Evolutionary conservation across 768 basidiomycete species (phyloP), one percentile per base, ranked within the genome.

Genomic region (Suillus decipiens): DNA sequence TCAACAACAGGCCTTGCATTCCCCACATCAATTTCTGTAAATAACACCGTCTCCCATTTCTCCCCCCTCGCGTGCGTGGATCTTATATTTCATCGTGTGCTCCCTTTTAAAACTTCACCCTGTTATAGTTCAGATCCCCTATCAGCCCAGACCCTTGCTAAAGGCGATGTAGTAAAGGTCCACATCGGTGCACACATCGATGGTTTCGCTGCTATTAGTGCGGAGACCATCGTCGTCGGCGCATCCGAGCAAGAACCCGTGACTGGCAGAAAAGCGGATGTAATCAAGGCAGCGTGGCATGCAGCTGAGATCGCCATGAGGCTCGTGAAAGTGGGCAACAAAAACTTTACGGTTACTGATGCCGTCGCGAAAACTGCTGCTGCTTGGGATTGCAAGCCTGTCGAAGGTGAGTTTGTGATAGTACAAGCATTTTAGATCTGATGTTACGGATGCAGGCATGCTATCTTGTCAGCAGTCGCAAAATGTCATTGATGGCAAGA

Each of bases 151-250:
- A 83, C 76, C 58, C 83, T 96, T 67, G 86, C 85, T 33, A 90
- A 94, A 66, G 87, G 88, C 64, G 97, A 99, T 75, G 88, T 99
- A 63, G 96, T 99, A 68, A 99, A 98, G 80, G 79, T 99, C 66
- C 93, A 96, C 76, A 83, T 99, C 64, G 97, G 97, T 53, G 95
- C 96, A 22, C 97, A 99, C 73, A 95, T 99, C 77, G 96, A 99
- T 75, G 97, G 97, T 62, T 98, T 92, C 77, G 95, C 96, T 22
- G 88, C 94, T 60, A 88, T 97, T 75, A 87, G 86, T 72, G 97
- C 94, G 39, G 97, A 99, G 77, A 98, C 96, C 59, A 77, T 99
- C 70, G 86, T 97, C 64, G 86, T 98, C 37, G 93, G 95, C 45
- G 89, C 93, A 42, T 87, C 86, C 61, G 78, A 82, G 28, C 79